A percentile compares a stretch with the other conserved stretches of the same genome.
These are phyloP conservation scores for Populus davidiana DNA, from an alignment of 345 rosid species.

Conservation along the genomic window DNA sequence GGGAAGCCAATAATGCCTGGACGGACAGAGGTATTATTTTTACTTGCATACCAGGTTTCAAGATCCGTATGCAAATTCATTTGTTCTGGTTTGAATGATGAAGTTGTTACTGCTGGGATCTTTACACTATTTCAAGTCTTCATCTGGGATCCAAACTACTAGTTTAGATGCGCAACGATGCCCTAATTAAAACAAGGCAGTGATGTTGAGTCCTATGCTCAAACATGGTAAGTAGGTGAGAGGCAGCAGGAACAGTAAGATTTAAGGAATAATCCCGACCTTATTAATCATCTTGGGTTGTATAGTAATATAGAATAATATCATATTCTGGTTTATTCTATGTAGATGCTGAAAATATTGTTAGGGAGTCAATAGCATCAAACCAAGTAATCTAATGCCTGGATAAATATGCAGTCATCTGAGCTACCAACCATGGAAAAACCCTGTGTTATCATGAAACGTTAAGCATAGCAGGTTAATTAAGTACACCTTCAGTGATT, in stretches of 20 bases:
- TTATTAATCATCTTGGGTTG: neutral
- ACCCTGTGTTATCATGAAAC: neutral
- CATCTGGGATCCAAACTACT: neutral
- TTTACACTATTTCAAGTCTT: neutral
- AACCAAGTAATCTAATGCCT: neutral
- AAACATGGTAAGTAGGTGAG: neutral
- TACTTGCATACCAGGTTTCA: neutral
- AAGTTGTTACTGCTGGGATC: neutral
- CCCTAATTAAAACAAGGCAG: neutral
- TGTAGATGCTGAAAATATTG: neutral
- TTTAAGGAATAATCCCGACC: neutral
- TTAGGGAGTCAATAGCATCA: neutral
- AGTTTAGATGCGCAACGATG: neutral
- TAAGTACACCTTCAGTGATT: neutral
- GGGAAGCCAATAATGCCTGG: conserved; percentile 93
- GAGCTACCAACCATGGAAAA: neutral
- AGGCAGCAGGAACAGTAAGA: neutral
- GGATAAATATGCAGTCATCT: neutral
- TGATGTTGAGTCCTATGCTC: neutral
- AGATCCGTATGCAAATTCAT: neutral
- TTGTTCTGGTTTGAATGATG: conserved; percentile 5
- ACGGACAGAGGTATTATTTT: conserved; percentile 65
- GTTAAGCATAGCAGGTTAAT: neutral
- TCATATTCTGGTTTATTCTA: neutral
- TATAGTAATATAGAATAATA: neutral